A percentile compares a stretch with the other conserved stretches of the same genome.
Conservation (phyloP, 1,284 basidiomycete species). For the Neotropicomus parvogracilis region DNA sequence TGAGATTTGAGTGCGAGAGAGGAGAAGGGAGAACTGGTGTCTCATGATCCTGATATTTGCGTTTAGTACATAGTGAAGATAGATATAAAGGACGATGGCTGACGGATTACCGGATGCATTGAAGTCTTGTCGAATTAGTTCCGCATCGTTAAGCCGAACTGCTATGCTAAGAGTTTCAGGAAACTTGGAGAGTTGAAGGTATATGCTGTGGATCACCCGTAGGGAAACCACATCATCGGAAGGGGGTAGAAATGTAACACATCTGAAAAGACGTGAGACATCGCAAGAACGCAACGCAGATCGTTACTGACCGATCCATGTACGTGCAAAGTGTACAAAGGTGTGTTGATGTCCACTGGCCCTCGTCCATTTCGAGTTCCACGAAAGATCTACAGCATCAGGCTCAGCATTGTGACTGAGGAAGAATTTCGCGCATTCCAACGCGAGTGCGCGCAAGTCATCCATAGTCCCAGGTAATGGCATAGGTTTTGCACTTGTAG, state of each 20-base stretch:
- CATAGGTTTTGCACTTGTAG: conserved; percentile 30
- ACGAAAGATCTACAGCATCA: conserved; percentile 96
- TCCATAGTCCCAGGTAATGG: conserved; percentile 55
- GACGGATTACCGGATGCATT: conserved; percentile 82
- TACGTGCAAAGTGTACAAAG: conserved; percentile 94
- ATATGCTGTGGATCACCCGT: conserved; percentile 86
- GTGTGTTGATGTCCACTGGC: conserved; percentile 84
- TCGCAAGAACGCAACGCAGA: background rate
- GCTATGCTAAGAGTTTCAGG: conserved; percentile 90
- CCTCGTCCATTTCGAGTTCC: conserved; percentile 84
- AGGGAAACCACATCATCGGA: conserved; percentile 94
- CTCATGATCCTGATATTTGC: conserved; percentile 71
- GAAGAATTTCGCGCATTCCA: conserved; percentile 89
- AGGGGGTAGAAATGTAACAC: conserved; percentile 87
- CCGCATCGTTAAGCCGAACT: conserved; percentile 81
- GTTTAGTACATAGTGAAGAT: conserved; percentile 16
- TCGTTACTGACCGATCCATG: conserved; percentile 78
- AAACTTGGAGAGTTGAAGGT: conserved; percentile 84
- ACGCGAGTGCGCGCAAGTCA: conserved; percentile 74
- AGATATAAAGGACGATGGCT: conserved; percentile 29
- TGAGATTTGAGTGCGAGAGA: conserved; percentile 90
- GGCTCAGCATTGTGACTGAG: conserved; percentile 96
- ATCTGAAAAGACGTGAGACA: conserved; percentile 46
- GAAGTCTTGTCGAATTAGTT: conserved; percentile 83
- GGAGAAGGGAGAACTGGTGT: conserved; percentile 91